Percentiles rank a stretch among this genome's conserved stretches.
phyloP scores from a whole-genome alignment of 2,329 filamentous ascomycete genomes.

The Gyromitra esculenta region DNA sequence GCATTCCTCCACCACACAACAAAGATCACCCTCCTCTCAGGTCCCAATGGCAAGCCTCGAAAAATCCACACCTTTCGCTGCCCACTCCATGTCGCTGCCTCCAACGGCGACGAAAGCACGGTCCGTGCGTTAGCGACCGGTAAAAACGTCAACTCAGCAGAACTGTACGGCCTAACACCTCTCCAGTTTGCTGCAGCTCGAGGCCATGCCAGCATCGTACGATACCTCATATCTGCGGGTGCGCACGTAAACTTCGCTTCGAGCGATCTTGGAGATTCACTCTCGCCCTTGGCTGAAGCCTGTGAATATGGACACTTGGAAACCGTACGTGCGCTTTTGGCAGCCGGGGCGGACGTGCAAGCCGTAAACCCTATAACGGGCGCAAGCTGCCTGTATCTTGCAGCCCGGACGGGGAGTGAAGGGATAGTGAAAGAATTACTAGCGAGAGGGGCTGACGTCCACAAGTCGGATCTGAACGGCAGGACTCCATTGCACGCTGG shows the following conservation, averaged over 20 bases:
- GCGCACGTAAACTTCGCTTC: not conserved
- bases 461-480: not conserved
- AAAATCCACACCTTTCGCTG: slow-evolving; percentile 3
- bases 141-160: slow-evolving; percentile 1
- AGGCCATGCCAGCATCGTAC: slow-evolving; percentile 8
- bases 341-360: slow-evolving; percentile 6
- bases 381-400: slow-evolving; percentile 10
- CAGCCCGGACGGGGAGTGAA: slow-evolving; percentile 14
- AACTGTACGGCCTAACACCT: slow-evolving; percentile 10
- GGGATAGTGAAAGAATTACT: not conserved
- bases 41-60: not conserved
- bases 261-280: not conserved
- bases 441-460: slow-evolving; percentile 5
- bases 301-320: slow-evolving; percentile 12
- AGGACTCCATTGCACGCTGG: slow-evolving; percentile 8
- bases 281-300: not conserved
- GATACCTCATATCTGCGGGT: slow-evolving; percentile 11
- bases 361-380: not conserved
- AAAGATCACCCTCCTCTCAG: slow-evolving; percentile 8
- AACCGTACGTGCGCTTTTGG: not conserved
- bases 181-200: slow-evolving; percentile 1
- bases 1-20: slow-evolving; percentile 17
- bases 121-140: not conserved
- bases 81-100: slow-evolving; percentile 19
- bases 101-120: slow-evolving; percentile 21